A percentile compares a stretch with the other conserved stretches of the same genome.
Conservation (phyloP, 495 filamentous ascomycete species). For the Talaromyces liani region DNA sequence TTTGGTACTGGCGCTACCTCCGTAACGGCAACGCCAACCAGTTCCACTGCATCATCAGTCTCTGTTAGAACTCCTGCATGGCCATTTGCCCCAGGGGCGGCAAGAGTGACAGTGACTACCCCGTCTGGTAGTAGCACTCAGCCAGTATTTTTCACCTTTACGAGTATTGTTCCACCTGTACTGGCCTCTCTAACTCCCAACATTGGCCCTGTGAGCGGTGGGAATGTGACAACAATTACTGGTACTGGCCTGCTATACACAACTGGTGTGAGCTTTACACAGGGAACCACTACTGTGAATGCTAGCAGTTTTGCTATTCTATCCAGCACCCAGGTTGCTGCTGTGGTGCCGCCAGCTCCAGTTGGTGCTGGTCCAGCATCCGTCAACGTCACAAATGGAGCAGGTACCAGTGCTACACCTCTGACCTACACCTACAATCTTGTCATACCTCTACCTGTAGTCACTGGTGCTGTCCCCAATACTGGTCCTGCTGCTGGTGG, state of each 20-base stretch:
- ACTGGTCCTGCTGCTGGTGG: neutral
- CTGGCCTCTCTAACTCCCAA: neutral
- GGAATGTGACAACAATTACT: conserved; percentile 1
- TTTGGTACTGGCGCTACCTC: neutral
- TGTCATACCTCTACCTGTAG: neutral
- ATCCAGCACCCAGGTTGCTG: neutral
- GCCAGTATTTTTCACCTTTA: neutral
- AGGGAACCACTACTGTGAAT: neutral
- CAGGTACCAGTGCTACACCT: neutral
- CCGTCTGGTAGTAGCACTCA: neutral
- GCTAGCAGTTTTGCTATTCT: neutral
- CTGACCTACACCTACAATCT: neutral
- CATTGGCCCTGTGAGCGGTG: neutral
- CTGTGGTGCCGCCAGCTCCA: neutral
- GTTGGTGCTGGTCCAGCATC: neutral
- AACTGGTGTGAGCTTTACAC: neutral
- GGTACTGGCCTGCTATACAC: neutral
- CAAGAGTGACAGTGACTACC: neutral
- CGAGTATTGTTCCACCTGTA: neutral
- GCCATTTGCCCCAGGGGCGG: neutral
- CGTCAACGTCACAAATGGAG: neutral
- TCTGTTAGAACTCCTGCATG: neutral
- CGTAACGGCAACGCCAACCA: neutral
- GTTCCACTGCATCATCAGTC: neutral
- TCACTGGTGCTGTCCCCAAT: neutral